Evolutionary conservation across 1,139 yeast genomes (phyloP), one percentile per base, ranked within the genome.

Genomic region (Candida freyschussii): DNA sequence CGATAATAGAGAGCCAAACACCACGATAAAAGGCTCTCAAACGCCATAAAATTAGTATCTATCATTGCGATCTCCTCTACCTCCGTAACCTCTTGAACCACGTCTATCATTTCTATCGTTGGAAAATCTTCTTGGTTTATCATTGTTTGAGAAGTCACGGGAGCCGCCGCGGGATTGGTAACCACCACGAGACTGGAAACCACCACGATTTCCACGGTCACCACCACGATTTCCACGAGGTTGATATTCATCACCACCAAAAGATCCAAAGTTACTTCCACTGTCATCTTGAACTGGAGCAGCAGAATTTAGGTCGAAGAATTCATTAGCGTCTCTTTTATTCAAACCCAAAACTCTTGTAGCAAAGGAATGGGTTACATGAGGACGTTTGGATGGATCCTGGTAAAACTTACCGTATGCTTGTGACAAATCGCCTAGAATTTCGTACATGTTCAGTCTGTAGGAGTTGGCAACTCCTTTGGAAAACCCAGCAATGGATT

Each of bases 401-500:
- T 37, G 33, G 27, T 26, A 21, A 18, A 49, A 41, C 31, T 35
- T 40, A 16, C 45, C 47, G 18, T 48, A 48, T 4, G 50, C 40
- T 4, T 26, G 23, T n/a, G 34, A 31, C 9, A 47, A 17, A 30
- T 43, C 50, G 13, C 37, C 40, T 21, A 48, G 27, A 20, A 46
- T 32, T 18, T 40, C 51, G 20, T 34, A 37, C 28, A 41, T 27
- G 38, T 45, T 40, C 24, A 66, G 43, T 33, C 58, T 53, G 44
- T 62, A 63, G 6, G 47, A 39, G 16, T 53, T 41, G 13, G 51
- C 36, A 13, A 61, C 53, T 41, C 60, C 63, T 24, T 52, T 53
- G 29, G 61, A 56, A 42, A 62, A 63, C 22, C 63, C 62, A 27
- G 67, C 48, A 33, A 58, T 47, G n/a, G 66, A 54, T 28, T 52